Conservation (phyloP, 73 alveolate genomes). For the Tetrahymena elliotti region DNA sequence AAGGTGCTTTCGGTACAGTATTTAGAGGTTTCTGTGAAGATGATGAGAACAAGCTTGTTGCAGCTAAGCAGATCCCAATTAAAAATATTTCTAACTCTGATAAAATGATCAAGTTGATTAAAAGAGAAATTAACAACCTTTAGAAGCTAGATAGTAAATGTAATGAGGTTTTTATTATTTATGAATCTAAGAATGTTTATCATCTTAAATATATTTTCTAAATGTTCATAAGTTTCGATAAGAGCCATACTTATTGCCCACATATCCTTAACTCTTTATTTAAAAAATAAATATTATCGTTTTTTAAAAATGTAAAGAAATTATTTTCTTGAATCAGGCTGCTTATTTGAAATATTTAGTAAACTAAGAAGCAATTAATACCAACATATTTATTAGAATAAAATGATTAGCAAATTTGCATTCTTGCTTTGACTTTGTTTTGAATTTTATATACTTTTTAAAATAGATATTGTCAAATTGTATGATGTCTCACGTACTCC, state of each 20-base stretch:
- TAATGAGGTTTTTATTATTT: not conserved
- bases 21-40: conserved; percentile 35
- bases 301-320: too few species aligned
- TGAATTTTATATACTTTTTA: not conserved
- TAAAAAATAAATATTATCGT: too few species aligned
- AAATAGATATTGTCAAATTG: conserved; percentile 15
- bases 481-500: conserved; percentile 46
- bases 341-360: too few species aligned
- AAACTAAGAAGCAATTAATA: too few species aligned
- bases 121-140: conserved; percentile 33
- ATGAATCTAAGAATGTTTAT: not conserved
- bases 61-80: conserved; percentile 32
- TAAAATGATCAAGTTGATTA: conserved; percentile 27
- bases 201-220: not conserved
- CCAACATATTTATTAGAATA: too few species aligned
- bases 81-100: conserved; percentile 24
- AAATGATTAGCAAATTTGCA: not conserved
- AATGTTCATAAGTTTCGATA: too few species aligned
- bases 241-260: not conserved
- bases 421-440: not conserved
- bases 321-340: too few species aligned
- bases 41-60: conserved; percentile 27
- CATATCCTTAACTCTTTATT: too few species aligned
- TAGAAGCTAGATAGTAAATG: conserved; percentile 8
- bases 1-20: conserved; percentile 40